Evolutionary conservation across 495 filamentous ascomycete genomes (phyloP), one percentile per base, ranked within the genome.

Genomic region (Podospora appendiculata): DNA sequence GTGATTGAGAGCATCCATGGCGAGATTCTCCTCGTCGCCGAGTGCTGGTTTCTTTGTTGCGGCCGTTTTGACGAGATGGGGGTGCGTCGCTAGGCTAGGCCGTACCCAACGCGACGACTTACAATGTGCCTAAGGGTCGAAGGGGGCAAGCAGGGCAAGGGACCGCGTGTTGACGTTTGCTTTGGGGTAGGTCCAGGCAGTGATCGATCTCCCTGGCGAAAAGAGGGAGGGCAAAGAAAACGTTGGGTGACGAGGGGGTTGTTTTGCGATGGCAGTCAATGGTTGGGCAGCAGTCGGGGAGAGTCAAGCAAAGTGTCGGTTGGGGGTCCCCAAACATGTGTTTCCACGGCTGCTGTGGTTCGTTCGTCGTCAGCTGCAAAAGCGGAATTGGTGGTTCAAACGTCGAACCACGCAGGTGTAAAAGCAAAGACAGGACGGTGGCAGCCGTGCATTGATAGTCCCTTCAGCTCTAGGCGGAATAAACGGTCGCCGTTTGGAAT

Each of bases 1-100:
- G 47, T 81, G 78, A 50, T 74, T 75, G 44, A 89, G 66, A 13
- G 84, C 81, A 57, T 89, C 85, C 69, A 83, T 79, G 54, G 70
- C 62, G 63, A 76, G 50, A 53, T 70, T 58, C 38, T 57, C 63
- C 52, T 63, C 64, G 19, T 50, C 59, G 33, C 50, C 57, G 40
- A 50, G 51, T 25, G 47, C 51, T 19, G 45, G 16, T 14, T 48
- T 41, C 32, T 46, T 56, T 25, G 12, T 42, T 56, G 34, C 4
- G 38, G 64, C 64, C 64, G 64, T 67, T 17, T 51, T 67, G 61
- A 34, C 32, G 17, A 45, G 16, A 48, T 55, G 32, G 58, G 49
- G 48, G 64, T 54, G 52, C 54, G 50, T 60, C 55, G 62, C 53
- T 59, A 61, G 56, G 61, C 50, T 53, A 53, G 53, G 54, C 61